Conservation (phyloP, 208 protist genomes). For the Crithidia mellificae region DNA sequence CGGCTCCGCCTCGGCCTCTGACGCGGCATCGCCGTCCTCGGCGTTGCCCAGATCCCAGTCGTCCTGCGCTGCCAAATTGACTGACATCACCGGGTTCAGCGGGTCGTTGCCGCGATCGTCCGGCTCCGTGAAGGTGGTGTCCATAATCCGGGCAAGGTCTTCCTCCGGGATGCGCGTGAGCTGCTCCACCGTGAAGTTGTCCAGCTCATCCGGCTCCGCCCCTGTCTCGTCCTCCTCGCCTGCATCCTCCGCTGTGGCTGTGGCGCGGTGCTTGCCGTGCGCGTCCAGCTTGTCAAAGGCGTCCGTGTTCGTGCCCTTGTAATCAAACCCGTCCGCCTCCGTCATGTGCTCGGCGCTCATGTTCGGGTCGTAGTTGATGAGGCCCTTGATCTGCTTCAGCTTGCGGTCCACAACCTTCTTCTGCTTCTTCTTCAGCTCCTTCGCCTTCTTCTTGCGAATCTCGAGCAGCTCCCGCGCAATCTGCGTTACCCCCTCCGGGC, state of each 20-base stretch:
- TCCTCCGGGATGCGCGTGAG: constrained; percentile 64
- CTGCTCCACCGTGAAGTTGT: constrained; percentile 81
- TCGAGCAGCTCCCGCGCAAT: constrained; percentile 88
- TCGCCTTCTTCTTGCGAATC: constrained; percentile 80
- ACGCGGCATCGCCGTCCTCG: constrained; percentile 34
- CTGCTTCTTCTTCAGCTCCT: constrained; percentile 91
- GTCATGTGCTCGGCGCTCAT: constrained; percentile 68
- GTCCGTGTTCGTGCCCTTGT: constrained; percentile 24
- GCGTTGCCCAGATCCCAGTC: constrained; percentile 80
- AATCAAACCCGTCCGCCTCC: constrained; percentile 67
- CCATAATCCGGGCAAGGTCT: constrained; percentile 61
- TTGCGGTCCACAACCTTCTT: constrained; percentile 93
- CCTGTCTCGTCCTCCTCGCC: constrained; percentile 11
- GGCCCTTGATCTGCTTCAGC: constrained; percentile 89
- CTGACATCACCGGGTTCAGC: constrained; percentile 78
- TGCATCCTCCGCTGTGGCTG: constrained; percentile 17
- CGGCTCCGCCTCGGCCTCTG: constrained; percentile 27
- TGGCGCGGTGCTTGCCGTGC: constrained; percentile 1
- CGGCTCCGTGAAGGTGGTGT: constrained; percentile 43
- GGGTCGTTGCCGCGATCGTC: constrained; percentile 67
- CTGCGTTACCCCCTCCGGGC: constrained; percentile 73
- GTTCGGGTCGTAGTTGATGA: constrained; percentile 93
- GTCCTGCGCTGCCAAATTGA: constrained; percentile 77
- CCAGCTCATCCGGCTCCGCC: constrained; percentile 40
- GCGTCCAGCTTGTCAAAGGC: constrained; percentile 25